A percentile compares a stretch with the other conserved stretches of the same genome.
phyloP scores from a whole-genome alignment of 495 filamentous ascomycete genomes.

The Thermothielavioides terrestris region DNA sequence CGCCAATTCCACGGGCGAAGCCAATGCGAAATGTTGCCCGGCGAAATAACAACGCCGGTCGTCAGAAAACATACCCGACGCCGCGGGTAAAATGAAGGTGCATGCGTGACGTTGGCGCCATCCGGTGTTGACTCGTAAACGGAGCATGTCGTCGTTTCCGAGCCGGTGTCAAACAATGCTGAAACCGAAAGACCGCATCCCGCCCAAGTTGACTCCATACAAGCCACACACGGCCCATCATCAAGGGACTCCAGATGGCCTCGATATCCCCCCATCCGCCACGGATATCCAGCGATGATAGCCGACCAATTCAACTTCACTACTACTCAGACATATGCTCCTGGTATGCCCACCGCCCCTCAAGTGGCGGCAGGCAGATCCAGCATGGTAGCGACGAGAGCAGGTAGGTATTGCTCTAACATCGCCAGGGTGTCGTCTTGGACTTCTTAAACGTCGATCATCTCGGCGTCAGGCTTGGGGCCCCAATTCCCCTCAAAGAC shows the following conservation, averaged over 20 bases:
- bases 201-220: conserved; percentile 12
- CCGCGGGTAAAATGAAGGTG: conserved; percentile 14
- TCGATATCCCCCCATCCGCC: conserved; percentile 23
- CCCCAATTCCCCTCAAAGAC: conserved; percentile 96
- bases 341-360: conserved; percentile 17
- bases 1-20: neutral
- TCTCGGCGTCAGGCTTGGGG: conserved; percentile 44
- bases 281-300: conserved; percentile 26
- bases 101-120: neutral
- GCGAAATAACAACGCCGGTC: neutral
- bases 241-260: conserved; percentile 22
- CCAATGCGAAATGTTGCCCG: neutral
- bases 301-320: conserved; percentile 21
- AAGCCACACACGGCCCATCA: conserved; percentile 9
- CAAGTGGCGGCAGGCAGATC: conserved; percentile 28
- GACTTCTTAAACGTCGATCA: conserved; percentile 37
- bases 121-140: neutral
- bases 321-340: conserved; percentile 24
- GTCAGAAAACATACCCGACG: neutral
- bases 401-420: conserved; percentile 13
- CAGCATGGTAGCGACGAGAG: conserved; percentile 22
- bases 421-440: neutral
- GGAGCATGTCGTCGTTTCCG: conserved; percentile 9
- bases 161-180: conserved; percentile 11
- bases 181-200: conserved; percentile 2